These are phyloP conservation scores for Klebsormidium nitens DNA, from an alignment of 139 green algal genomes.

Conservation along the genomic window DNA sequence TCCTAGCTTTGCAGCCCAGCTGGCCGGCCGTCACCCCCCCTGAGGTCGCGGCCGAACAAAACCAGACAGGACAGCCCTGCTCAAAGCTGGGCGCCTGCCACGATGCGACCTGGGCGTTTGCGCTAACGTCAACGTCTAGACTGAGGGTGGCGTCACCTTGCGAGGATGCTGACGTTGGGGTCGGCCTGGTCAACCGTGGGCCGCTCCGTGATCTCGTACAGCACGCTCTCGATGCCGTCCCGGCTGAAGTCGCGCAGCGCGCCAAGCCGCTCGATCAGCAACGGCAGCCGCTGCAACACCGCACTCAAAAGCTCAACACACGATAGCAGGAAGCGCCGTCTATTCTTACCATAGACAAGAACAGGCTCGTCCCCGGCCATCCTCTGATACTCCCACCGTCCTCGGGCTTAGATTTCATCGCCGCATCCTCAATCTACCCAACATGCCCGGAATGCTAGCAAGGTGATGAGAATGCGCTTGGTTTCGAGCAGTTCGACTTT, in stretches of 20 bases:
- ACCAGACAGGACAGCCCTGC: not conserved
- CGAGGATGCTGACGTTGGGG: not conserved
- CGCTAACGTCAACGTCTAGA: too few relatives aligned
- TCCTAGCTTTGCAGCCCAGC: too few relatives aligned
- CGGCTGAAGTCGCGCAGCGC: not conserved
- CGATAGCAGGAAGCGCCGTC: not conserved
- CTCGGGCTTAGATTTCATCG: too few relatives aligned
- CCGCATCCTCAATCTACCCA: too few relatives aligned
- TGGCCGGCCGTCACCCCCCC: too few relatives aligned
- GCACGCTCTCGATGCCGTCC: too few relatives aligned
- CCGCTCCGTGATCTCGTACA: constrained; percentile 9
- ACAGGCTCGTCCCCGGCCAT: not conserved
- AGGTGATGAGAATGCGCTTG: too few relatives aligned
- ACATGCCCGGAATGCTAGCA: too few relatives aligned
- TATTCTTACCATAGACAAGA: not conserved
- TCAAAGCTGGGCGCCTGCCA: too few relatives aligned
- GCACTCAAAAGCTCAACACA: not conserved
- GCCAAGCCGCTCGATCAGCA: constrained; percentile 13
- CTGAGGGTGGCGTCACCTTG: not conserved
- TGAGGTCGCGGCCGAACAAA: not conserved
- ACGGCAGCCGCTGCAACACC: constrained; percentile 9
- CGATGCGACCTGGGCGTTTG: too few relatives aligned
- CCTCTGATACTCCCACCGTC: too few relatives aligned
- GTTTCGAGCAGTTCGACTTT: not conserved
- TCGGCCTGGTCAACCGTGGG: not conserved